phyloP scores from a whole-genome alignment of 2,329 filamentous ascomycete species.

The Colletotrichum tropicale region DNA sequence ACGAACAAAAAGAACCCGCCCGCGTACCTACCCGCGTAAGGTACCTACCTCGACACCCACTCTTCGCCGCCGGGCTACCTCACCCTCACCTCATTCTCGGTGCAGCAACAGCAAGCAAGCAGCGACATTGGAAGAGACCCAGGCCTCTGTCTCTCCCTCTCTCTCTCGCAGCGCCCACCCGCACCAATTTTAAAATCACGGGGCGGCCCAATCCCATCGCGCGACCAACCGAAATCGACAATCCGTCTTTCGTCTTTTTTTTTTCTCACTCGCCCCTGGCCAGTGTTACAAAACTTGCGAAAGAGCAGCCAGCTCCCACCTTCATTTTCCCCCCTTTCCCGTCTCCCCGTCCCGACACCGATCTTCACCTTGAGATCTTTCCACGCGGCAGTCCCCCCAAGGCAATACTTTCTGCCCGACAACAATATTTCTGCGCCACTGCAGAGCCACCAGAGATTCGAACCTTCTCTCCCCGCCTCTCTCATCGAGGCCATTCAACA shows the following conservation, averaged over 20 bases:
- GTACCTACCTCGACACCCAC: not conserved
- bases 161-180: not conserved
- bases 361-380: not conserved
- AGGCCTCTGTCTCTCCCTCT: not conserved
- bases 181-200: slow-evolving; percentile 16
- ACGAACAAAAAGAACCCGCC: not conserved
- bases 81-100: not conserved
- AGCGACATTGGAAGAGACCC: not conserved
- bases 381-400: not conserved
- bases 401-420: not conserved
- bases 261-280: slow-evolving; percentile 3
- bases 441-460: not conserved
- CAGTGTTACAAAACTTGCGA: not conserved
- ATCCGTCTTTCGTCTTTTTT: not conserved
- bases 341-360: not conserved
- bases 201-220: slow-evolving; percentile 16
- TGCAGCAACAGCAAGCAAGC: not conserved
- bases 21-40: not conserved
- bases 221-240: slow-evolving; percentile 14
- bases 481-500: not conserved
- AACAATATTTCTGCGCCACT: not conserved
- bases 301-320: not conserved
- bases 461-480: not conserved
- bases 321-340: slow-evolving; percentile 4
- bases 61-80: not conserved